Percentiles rank a stretch among this genome's conserved stretches.
These are phyloP conservation scores for Zygnema circumcarinatum DNA, from an alignment of 139 green algal genomes.

Conservation along the genomic window DNA sequence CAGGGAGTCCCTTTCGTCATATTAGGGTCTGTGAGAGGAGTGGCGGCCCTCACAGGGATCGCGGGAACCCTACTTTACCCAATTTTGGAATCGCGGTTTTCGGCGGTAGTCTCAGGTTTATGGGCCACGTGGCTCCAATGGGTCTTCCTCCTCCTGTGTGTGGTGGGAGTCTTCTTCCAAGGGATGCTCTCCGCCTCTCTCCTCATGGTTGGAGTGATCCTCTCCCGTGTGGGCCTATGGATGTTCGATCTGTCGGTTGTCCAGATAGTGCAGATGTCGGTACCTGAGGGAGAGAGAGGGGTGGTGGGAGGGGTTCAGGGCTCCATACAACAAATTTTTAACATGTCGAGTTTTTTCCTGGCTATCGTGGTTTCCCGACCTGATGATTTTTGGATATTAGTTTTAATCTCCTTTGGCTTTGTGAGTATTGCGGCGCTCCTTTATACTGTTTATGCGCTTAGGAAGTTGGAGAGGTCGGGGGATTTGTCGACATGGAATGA, in stretches of 20 bases:
- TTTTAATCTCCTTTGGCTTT: neutral
- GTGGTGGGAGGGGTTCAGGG: constrained; percentile 78
- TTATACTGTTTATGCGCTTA: neutral
- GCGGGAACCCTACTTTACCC: constrained; percentile 68
- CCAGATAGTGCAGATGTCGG: constrained; percentile 79
- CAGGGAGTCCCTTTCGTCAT: constrained; percentile 71
- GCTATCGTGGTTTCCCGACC: constrained; percentile 48
- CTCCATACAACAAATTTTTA: constrained; percentile 75
- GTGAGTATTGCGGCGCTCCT: neutral
- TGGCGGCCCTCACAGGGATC: constrained; percentile 75
- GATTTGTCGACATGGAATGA: no score
- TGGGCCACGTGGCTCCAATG: constrained; percentile 62
- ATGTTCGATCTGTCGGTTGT: constrained; percentile 79
- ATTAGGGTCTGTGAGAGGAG: constrained; percentile 66
- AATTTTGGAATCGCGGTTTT: neutral
- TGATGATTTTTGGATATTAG: neutral
- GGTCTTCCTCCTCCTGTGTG: neutral
- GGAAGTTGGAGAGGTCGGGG: no score
- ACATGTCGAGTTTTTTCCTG: constrained; percentile 71
- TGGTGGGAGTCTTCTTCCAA: neutral
- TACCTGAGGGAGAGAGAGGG: constrained; percentile 63
- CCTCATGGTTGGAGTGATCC: constrained; percentile 73
- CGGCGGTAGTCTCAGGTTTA: constrained; percentile 45
- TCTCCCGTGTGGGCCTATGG: constrained; percentile 81
- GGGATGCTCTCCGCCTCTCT: neutral